Percentiles rank a stretch among this genome's conserved stretches.
phyloP scores from a whole-genome alignment of 2,329 filamentous ascomycete species.

The Sarocladium kiliense region DNA sequence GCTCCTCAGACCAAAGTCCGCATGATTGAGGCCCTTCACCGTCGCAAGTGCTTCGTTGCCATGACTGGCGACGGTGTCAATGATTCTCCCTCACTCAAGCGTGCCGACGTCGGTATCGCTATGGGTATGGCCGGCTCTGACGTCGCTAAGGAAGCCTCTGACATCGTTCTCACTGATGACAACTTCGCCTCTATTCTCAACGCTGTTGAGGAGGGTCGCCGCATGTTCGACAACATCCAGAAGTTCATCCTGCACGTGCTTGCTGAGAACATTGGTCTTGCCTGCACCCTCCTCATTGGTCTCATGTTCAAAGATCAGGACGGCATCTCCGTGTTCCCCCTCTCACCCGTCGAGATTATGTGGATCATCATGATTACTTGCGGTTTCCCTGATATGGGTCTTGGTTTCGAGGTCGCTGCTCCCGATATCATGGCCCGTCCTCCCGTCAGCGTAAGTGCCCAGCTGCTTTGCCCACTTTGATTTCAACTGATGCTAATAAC shows the following conservation, averaged over 20 bases:
- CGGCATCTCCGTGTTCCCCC: conserved; percentile 65
- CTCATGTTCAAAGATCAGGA: conserved; percentile 64
- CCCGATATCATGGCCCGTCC: conserved; percentile 65
- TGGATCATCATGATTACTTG: conserved; percentile 82
- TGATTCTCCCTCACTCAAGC: conserved; percentile 65
- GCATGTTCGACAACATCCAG: conserved; percentile 72
- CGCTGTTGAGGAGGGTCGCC: conserved; percentile 65
- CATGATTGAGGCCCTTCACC: conserved; percentile 69
- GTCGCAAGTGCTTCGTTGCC: conserved; percentile 59
- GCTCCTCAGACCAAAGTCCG: conserved; percentile 66
- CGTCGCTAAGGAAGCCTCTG: conserved; percentile 59
- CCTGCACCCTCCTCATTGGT: conserved; percentile 63
- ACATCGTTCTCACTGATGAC: conserved; percentile 67
- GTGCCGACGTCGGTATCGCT: conserved; percentile 66
- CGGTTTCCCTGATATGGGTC: conserved; percentile 69
- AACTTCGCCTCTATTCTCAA: conserved; percentile 70
- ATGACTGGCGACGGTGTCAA: conserved; percentile 76
- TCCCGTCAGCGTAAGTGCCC: conserved; percentile 46
- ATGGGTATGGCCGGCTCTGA: conserved; percentile 60
- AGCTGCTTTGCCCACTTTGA: background rate
- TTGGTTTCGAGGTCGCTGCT: conserved; percentile 67
- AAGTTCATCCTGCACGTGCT: conserved; percentile 69
- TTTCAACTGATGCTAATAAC: background rate
- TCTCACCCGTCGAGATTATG: conserved; percentile 70
- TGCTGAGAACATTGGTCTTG: conserved; percentile 67